Conservation (phyloP, 73 alveolate species). For the Effrenium voratum region DNA sequence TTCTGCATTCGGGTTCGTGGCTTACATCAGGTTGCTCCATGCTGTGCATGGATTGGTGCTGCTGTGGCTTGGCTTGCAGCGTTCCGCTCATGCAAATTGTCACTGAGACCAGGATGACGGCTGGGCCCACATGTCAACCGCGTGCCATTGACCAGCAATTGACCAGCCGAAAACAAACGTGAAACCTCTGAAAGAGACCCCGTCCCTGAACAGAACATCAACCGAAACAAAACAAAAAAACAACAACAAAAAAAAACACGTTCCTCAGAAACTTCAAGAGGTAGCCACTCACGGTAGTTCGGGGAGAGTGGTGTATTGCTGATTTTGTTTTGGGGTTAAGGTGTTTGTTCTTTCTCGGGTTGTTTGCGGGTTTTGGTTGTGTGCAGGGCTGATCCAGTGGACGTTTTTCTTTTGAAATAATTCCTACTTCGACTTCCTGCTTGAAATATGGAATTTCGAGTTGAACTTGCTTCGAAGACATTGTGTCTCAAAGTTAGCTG, state of each 20-base stretch:
- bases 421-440: too few species aligned
- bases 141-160: not conserved
- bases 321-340: not conserved
- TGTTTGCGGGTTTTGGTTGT: not conserved
- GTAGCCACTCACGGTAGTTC: too few species aligned
- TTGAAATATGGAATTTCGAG: too few species aligned
- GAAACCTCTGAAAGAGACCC: not conserved
- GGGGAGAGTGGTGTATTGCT: not conserved
- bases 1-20: too few species aligned
- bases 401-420: too few species aligned
- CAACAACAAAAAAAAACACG: not conserved
- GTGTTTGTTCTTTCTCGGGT: not conserved
- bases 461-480: too few species aligned
- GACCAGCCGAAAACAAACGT: not conserved
- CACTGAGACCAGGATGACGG: too few species aligned
- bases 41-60: not conserved
- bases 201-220: not conserved
- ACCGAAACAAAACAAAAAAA: not conserved
- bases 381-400: not conserved
- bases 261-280: not conserved
- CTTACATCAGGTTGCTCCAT: too few species aligned
- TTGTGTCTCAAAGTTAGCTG: too few species aligned
- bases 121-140: not conserved
- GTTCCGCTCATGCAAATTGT: not conserved
- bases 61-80: too few species aligned